Base-by-base conservation (phyloP, 768 basidiomycete genomes). In the Boletellus ananas region DNA sequence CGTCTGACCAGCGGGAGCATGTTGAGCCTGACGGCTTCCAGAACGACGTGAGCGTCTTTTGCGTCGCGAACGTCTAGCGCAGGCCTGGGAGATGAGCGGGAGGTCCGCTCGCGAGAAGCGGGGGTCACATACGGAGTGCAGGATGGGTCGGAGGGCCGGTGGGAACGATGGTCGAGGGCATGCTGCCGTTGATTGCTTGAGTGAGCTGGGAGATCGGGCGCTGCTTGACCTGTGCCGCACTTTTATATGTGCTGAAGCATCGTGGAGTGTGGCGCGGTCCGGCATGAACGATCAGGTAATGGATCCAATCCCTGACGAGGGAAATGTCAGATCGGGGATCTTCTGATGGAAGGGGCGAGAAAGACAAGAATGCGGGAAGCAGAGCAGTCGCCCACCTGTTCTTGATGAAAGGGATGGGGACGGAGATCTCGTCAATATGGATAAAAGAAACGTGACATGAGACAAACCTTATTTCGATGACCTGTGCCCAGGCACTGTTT, bases 21-120 rank as follows among this genome's bases (percentile, higher is more conserved):
- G 54, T 81, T 81, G 42, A 79, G 76, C 25, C 87, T 77, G 44
- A 89, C 87, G 8, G 88, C 87, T 64, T 90, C 87, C 41, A 90
- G 74, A 38, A 90, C 70, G 40, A 84, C 71, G 58, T 89, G 86
- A 3, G 87, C 87, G 62, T 90, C 87, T 52, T 79, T 78, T n/a
- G 85, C 85, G 65, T 89, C 85, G 14, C 87, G 82, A 33, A 90
- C 78, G 60, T 89, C 88, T 90, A 50, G 36, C 9, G 31, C 43
- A 9, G 45, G 23, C 23, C 23, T 25, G 23, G 23, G 23, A 4
- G 29, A 34, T 52, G 39, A 55, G 49, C 51, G 12, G 29, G 3
- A 8, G 23, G 35, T 23, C 0, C 12, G 3, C 29, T 5, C 25
- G 23, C 16, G 23, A 34, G 35, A 29, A 46, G 27, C n/a, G 25